A percentile compares a stretch with the other conserved stretches of the same genome.
phyloP scores from a whole-genome alignment of 352 stramenopile species.

The Pilasporangium apinafurcum region DNA sequence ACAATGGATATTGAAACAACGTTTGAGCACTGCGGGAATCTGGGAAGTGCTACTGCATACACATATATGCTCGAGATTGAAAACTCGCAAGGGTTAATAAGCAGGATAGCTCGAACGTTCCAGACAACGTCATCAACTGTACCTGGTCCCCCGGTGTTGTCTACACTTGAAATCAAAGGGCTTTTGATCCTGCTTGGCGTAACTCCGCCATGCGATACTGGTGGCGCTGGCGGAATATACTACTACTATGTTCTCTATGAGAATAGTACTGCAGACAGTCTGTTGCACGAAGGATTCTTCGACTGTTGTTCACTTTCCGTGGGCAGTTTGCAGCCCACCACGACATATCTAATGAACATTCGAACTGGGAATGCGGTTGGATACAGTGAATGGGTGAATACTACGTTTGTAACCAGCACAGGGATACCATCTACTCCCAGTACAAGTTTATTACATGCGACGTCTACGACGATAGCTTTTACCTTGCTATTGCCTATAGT shows the following conservation, averaged over 20 bases:
- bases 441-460: constrained; percentile 16
- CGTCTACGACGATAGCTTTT: constrained; percentile 14
- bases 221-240: constrained; percentile 4
- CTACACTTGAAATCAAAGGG: neutral
- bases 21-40: constrained; percentile 27
- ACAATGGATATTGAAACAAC: constrained; percentile 6
- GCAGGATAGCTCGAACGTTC: constrained; percentile 14
- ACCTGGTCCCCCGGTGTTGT: constrained; percentile 10
- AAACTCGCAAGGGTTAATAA: constrained; percentile 25
- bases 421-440: constrained; percentile 15
- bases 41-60: constrained; percentile 15
- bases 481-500: constrained; percentile 9
- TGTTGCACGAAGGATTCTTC: constrained; percentile 1
- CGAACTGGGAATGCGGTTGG: constrained; percentile 10
- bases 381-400: constrained; percentile 15
- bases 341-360: constrained; percentile 16
- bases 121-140: constrained; percentile 7
- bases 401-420: constrained; percentile 17
- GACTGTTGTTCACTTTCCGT: constrained; percentile 10
- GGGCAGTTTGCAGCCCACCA: constrained; percentile 9
- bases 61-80: constrained; percentile 40
- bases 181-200: constrained; percentile 10
- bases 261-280: neutral
- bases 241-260: constrained; percentile 5
- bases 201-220: constrained; percentile 23